Base-by-base conservation (phyloP, 257 asterid species). In the Gynochthodes officinalis region DNA sequence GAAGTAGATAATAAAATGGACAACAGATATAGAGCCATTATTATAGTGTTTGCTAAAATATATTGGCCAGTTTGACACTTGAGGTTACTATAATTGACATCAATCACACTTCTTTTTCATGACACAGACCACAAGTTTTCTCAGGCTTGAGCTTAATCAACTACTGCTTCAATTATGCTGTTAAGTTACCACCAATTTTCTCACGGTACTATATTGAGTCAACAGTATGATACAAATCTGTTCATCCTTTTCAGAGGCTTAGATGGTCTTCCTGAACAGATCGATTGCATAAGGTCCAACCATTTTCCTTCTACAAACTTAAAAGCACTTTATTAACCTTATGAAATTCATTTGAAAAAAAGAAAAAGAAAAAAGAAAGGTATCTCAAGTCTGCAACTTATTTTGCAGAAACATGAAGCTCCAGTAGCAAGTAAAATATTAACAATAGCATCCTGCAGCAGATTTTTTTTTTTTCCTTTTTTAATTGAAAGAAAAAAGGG, bases 1-100 rank as follows among this genome's bases (percentile, higher is more conserved):
- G 67, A 73, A 28, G 53, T 57, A 32, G 35, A 37, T 40, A 14
- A n/a, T 44, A 62, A 46, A 60, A 52, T 30, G 73, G 59, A 40
- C 28, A 54, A 27, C 39, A 48, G 9, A n/a, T 1, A 35, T 10
- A 67, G 13, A 32, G 18, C 53, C 25, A 66, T 27, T 30, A 10
- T 18, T 46, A 46, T 4, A 8, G 2, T 33, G 53, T 55, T 32
- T 4, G 16, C 67, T 30, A 32, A 46, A 33, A 23, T 4, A 15
- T 44, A 55, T 35, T 19, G 19, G 25, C 42, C 44, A 11, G 18
- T 68, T 66, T 27, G 11, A 23, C 27, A 10, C 52, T 12, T 63
- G 46, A 65, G n/a, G 44, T 52, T n/a, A 46, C 44, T 28, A 46
- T 37, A 11, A 46, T 11, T 68, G 27, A 48, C 35, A 48, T 35